These are phyloP conservation scores for Lichina pygmaea DNA, from an alignment of 495 filamentous ascomycete species.

Conservation along the genomic window DNA sequence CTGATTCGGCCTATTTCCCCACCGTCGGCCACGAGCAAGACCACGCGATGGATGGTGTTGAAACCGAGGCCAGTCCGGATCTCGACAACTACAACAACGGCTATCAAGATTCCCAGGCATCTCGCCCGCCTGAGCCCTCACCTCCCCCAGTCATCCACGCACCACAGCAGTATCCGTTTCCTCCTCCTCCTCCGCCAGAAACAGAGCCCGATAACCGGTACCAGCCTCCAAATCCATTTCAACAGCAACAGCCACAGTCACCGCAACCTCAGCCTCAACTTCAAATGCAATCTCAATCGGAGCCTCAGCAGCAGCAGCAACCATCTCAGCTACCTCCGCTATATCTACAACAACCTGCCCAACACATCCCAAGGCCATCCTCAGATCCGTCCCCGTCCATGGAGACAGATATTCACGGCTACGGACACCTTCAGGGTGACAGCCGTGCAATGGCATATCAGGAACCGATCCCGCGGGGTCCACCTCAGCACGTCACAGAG, in stretches of 20 bases:
- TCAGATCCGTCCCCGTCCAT: not conserved
- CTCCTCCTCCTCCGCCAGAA: constrained; percentile 16
- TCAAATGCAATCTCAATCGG: constrained; percentile 3
- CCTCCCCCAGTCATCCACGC: constrained; percentile 19
- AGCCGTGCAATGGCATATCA: constrained; percentile 10
- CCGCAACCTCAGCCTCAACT: constrained; percentile 3
- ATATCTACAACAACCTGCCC: too few relatives aligned
- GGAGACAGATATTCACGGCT: constrained; percentile 17
- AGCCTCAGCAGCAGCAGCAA: not conserved
- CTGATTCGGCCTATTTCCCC: not conserved
- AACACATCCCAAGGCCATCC: not conserved
- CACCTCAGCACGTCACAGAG: constrained; percentile 11
- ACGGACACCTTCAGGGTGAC: constrained; percentile 9
- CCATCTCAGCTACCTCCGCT: not conserved
- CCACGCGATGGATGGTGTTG: constrained; percentile 10
- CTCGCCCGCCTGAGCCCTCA: constrained; percentile 14
- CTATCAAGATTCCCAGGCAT: constrained; percentile 3
- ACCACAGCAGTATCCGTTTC: constrained; percentile 14
- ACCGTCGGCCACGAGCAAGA: constrained; percentile 12
- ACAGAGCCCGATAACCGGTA: constrained; percentile 16
- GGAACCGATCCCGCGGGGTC: constrained; percentile 17
- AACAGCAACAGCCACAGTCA: constrained; percentile 15
- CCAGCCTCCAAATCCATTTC: constrained; percentile 15
- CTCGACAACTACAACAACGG: constrained; percentile 7
- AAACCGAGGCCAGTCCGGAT: constrained; percentile 8